Evolutionary conservation across 2,329 filamentous ascomycete species (phyloP).

Genomic region (Epichloe scottii): DNA sequence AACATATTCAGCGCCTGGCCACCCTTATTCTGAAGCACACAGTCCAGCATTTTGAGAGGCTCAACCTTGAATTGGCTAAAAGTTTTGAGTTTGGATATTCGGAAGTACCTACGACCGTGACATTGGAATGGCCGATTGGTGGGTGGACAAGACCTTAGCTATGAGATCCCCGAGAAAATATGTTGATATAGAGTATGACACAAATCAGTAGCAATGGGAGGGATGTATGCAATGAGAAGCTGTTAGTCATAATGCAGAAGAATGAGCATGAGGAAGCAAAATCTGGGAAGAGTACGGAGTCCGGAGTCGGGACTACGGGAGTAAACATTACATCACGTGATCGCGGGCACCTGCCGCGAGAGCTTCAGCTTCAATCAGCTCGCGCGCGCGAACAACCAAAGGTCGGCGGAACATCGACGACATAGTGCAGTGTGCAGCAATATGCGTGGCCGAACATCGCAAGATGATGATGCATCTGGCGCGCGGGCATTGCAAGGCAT

Average conservation of each 20-base stretch:
- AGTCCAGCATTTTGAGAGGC: neutral
- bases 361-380: neutral
- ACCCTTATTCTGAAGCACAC: neutral
- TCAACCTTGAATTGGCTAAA: neutral
- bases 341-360: neutral
- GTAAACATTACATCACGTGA: constrained; percentile 1
- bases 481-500: constrained; percentile 18
- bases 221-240: too few relatives aligned
- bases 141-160: too few relatives aligned
- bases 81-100: neutral
- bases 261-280: neutral
- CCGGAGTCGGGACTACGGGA: too few relatives aligned
- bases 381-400: neutral
- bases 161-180: too few relatives aligned
- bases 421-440: constrained; percentile 3
- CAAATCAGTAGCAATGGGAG: too few relatives aligned
- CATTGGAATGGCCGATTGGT: too few relatives aligned
- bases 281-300: too few relatives aligned
- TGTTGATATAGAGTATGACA: too few relatives aligned
- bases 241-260: neutral
- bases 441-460: constrained; percentile 23
- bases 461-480: constrained; percentile 18
- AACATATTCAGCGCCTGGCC: neutral
- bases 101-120: too few relatives aligned
- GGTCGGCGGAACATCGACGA: neutral